Conservation (phyloP, 345 rosid species). For the Cardamine occulta region DNA sequence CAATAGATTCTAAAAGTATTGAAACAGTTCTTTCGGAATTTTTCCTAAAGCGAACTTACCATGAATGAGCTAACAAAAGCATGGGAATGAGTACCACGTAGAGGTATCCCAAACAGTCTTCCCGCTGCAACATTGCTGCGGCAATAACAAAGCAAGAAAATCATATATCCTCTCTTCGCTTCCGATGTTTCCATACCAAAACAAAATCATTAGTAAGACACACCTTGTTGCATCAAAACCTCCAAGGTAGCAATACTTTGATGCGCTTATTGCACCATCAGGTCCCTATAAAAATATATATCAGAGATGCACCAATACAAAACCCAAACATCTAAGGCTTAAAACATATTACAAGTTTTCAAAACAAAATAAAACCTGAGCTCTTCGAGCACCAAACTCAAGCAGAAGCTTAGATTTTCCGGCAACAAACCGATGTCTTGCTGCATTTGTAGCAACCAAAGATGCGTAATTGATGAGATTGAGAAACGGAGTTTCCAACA, state of each 20-base stretch:
- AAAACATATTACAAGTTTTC: neutral
- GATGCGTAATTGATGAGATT: conserved; percentile 90
- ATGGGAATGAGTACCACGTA: conserved; percentile 95
- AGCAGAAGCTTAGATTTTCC: conserved; percentile 84
- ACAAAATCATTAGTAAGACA: neutral
- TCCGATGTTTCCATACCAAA: neutral
- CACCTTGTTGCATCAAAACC: conserved; percentile 98
- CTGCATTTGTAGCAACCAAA: conserved; percentile 92
- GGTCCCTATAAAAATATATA: conserved; percentile 62
- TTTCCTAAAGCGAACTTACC: conserved; percentile 52
- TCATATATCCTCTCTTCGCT: neutral
- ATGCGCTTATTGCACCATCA: conserved; percentile 89
- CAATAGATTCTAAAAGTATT: neutral
- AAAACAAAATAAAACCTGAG: conserved; percentile 64
- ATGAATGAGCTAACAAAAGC: conserved; percentile 95
- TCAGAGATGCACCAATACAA: conserved; percentile 33
- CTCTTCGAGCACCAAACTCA: conserved; percentile 95
- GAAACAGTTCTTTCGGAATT: neutral
- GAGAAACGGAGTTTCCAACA: conserved; percentile 91
- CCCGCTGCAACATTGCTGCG: conserved; percentile 96
- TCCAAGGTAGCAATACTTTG: conserved; percentile 89
- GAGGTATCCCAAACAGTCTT: conserved; percentile 82
- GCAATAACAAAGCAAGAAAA: conserved; percentile 27
- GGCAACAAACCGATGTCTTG: conserved; percentile 92
- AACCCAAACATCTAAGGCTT: neutral